Evolutionary conservation across 2,329 filamentous ascomycete genomes (phyloP).

Genomic region (Penicillium hordei): DNA sequence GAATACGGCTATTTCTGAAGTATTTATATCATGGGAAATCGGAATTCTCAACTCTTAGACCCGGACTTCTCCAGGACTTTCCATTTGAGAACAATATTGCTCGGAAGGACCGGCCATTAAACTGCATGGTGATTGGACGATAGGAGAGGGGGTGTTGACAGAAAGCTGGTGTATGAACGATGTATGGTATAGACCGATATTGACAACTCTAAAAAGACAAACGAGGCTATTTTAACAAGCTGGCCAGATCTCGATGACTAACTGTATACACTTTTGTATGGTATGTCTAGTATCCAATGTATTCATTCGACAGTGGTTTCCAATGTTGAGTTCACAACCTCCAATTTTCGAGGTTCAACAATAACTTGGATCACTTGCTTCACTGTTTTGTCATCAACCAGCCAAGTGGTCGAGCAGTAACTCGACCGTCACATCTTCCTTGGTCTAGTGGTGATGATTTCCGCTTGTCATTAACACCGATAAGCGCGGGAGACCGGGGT

Average conservation of each 20-base stretch:
- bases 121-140: slow-evolving; percentile 4
- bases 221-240: no score
- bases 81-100: slow-evolving; percentile 2
- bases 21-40: slow-evolving; percentile 17
- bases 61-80: slow-evolving; percentile 15
- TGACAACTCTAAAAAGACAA: no score
- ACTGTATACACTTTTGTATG: no score
- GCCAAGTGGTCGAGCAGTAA: slow-evolving; percentile 30
- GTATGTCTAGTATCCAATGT: no score
- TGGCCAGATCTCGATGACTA: no score
- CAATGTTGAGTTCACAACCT: neutral
- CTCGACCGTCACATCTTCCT: slow-evolving; percentile 26
- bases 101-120: slow-evolving; percentile 5
- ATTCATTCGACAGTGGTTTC: no score
- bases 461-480: slow-evolving; percentile 38
- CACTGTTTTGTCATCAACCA: slow-evolving; percentile 12
- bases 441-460: slow-evolving; percentile 45
- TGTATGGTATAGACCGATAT: no score
- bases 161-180: no score
- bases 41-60: neutral
- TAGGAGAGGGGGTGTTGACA: neutral
- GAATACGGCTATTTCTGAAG: neutral
- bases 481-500: slow-evolving; percentile 41
- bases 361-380: no score
- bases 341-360: neutral